Evolutionary conservation across 371 early-diverging fungal species (phyloP).

Genomic region (Thermomucor indicae-seudaticae): DNA sequence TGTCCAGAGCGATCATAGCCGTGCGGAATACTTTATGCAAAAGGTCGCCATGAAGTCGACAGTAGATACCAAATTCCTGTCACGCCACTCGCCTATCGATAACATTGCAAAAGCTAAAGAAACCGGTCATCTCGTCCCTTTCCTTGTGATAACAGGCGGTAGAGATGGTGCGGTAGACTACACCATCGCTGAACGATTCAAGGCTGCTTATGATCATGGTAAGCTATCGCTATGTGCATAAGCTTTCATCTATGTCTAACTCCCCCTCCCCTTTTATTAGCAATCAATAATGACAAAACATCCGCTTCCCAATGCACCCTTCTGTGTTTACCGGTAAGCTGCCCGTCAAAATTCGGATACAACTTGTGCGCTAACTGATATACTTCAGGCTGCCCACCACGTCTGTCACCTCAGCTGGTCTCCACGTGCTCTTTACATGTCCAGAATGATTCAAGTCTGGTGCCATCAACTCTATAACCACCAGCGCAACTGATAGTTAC

Average conservation of each 20-base stretch:
- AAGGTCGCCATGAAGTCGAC: conserved; percentile 28
- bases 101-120: conserved; percentile 11
- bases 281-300: conserved; percentile 5
- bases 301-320: conserved; percentile 8
- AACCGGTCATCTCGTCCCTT: conserved; percentile 21
- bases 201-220: conserved; percentile 28
- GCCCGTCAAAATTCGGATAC: neutral
- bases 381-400: conserved; percentile 31
- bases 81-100: conserved; percentile 42
- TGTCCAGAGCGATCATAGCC: conserved; percentile 13
- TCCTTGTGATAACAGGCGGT: conserved; percentile 25
- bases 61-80: conserved; percentile 34
- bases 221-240: conserved; percentile 3
- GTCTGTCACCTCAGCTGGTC: conserved; percentile 33
- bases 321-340: conserved; percentile 13
- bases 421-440: conserved; percentile 28
- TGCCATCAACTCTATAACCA: conserved; percentile 19
- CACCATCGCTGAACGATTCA: conserved; percentile 16
- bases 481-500: too few species aligned
- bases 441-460: conserved; percentile 34
- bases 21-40: conserved; percentile 28
- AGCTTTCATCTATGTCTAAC: neutral
- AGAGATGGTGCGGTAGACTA: conserved; percentile 27
- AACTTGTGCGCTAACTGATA: too few species aligned
- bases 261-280: neutral